Percentiles rank a stretch among this genome's conserved stretches.
These are phyloP conservation scores for Murraya paniculata DNA, from an alignment of 345 rosid genomes.

Conservation along the genomic window DNA sequence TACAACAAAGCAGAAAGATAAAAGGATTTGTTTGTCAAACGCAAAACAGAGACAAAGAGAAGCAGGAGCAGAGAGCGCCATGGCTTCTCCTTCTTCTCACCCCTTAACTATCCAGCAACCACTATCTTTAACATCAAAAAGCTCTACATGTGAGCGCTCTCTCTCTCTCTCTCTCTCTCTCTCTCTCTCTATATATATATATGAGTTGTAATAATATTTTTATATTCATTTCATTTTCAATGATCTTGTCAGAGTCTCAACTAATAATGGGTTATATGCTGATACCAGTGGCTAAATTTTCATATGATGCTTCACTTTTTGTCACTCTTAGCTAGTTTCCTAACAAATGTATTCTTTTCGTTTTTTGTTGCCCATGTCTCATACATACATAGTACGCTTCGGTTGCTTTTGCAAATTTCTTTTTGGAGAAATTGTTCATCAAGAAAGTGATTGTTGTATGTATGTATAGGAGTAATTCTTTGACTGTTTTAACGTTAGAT, in stretches of 20 bases:
- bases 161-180: conserved; percentile 17
- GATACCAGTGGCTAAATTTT: neutral
- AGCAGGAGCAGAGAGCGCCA: neutral
- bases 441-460: no score
- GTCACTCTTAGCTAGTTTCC: neutral
- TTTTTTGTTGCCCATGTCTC: neutral
- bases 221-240: neutral
- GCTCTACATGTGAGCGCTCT: conserved; percentile 32
- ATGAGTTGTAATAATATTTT: no score
- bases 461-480: neutral
- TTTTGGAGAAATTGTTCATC: no score
- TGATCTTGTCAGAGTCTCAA: neutral
- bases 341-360: neutral
- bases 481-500: neutral
- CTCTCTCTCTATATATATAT: no score
- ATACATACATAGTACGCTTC: no score
- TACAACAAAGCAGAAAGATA: neutral
- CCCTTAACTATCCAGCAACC: conserved; percentile 32
- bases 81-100: conserved; percentile 30
- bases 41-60: neutral
- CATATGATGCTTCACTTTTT: neutral
- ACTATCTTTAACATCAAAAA: conserved; percentile 17
- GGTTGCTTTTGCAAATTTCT: no score
- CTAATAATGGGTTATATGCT: neutral
- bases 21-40: neutral